phyloP scores from a whole-genome alignment of 225 moss, liverwort and hornwort species.

The Anthoceros angustus region DNA sequence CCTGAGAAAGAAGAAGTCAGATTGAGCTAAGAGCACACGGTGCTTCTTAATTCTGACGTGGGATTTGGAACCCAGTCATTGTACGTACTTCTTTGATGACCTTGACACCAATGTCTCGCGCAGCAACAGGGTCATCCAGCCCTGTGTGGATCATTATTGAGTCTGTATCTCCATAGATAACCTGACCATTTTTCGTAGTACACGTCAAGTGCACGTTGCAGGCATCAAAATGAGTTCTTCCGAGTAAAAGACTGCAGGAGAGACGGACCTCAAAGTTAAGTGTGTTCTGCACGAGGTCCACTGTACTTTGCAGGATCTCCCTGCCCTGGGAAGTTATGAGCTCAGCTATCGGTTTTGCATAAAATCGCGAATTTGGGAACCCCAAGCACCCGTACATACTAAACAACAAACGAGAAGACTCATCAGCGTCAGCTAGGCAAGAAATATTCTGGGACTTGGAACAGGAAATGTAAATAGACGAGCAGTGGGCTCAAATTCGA shows the following conservation, averaged over 20 bases:
- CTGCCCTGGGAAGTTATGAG: conserved; percentile 98
- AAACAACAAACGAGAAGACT: conserved; percentile 7
- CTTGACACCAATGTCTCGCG: conserved; percentile 56
- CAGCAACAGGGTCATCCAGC: conserved; percentile 65
- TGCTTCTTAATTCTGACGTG: not conserved
- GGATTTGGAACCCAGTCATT: not conserved
- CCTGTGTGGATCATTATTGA: conserved; percentile 98
- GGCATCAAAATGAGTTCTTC: too few relatives aligned
- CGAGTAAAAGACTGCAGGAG: too few relatives aligned
- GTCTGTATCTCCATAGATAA: conserved; percentile 96
- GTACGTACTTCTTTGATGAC: conserved; percentile 83
- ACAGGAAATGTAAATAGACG: not conserved
- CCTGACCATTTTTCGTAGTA: conserved; percentile 23
- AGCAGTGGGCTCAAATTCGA: not conserved
- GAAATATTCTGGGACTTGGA: not conserved
- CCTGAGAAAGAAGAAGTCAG: conserved; percentile 24
- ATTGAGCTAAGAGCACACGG: not conserved
- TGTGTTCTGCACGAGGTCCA: conserved; percentile 70
- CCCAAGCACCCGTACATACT: conserved; percentile 99
- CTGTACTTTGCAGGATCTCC: conserved; percentile 93
- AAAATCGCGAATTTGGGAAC: conserved; percentile 90
- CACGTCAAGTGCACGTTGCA: not conserved
- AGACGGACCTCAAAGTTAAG: conserved; percentile 61
- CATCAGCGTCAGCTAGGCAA: not conserved
- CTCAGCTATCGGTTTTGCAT: conserved; percentile 95